Evolutionary conservation across 768 basidiomycete genomes (phyloP).

Genomic region (Brasilioporus rufonigricans): DNA sequence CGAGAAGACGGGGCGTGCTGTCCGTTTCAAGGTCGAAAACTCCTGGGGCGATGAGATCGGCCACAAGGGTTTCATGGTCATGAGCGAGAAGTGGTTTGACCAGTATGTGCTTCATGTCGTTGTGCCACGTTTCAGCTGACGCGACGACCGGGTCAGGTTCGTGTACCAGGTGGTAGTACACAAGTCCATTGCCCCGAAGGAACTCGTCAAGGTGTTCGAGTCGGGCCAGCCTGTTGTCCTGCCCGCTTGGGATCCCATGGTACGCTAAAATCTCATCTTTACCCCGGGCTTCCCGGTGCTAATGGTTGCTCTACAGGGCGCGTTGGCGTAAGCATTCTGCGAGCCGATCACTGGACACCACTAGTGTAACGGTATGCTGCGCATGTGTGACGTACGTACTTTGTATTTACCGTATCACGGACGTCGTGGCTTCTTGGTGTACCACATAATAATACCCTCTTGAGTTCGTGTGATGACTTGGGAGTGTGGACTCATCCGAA

Average conservation of each 20-base stretch:
- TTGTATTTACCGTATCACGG: background rate
- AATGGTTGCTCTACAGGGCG: slow-evolving; percentile 12
- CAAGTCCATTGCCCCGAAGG: slow-evolving; percentile 72
- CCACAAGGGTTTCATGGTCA: slow-evolving; percentile 86
- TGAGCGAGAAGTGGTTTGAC: slow-evolving; percentile 92
- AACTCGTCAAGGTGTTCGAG: slow-evolving; percentile 81
- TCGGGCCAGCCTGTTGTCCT: slow-evolving; percentile 60
- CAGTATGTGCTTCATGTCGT: slow-evolving; percentile 50
- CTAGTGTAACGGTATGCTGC: background rate
- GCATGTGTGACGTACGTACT: background rate
- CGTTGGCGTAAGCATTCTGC: slow-evolving; percentile 20
- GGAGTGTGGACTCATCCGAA: background rate
- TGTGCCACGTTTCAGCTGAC: background rate
- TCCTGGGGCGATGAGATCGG: slow-evolving; percentile 82
- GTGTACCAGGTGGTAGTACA: slow-evolving; percentile 95
- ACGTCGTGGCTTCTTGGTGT: background rate
- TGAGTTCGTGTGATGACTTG: background rate
- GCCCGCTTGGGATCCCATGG: slow-evolving; percentile 77
- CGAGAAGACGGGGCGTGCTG: slow-evolving; percentile 57
- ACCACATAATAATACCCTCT: background rate
- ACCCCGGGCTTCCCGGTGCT: background rate
- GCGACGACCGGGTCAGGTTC: slow-evolving; percentile 45
- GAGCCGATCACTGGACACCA: background rate
- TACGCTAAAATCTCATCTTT: slow-evolving; percentile 4
- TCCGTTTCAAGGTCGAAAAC: slow-evolving; percentile 98